Base-by-base conservation (phyloP, 2,329 filamentous ascomycete species). In the Sporothrix humicola region DNA sequence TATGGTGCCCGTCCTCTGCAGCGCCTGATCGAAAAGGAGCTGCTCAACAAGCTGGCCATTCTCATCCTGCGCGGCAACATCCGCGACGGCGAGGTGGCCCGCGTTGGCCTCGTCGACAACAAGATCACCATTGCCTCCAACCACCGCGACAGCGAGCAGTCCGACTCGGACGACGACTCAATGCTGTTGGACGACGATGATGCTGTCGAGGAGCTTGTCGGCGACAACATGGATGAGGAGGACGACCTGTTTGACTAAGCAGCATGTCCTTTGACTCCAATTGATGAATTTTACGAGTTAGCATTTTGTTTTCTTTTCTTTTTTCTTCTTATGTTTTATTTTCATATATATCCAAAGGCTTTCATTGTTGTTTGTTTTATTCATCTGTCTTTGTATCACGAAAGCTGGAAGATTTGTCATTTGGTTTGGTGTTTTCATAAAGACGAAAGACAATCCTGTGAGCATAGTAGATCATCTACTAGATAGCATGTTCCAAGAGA, bases 11-110 rank as follows among this genome's bases (percentile, higher is more conserved):
- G 96, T 73, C 96, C 96, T 50, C 85, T 99, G 26, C 90, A 92
- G 20, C 89, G 96, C 71, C 89, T 99, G 74, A 98, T 99, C 78
- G 96, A 99, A 85, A 96, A 96, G 84, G 96, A 99, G 82, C 94
- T 99, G 2, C 90, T 99, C 79, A 99, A 99, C 83, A 91, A 91
- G 69, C 85, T 99, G 76, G 96, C 96, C 1, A 93, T 99, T 56
- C 88, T 98, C 76, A 97, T 99, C 76, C 87, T 99, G 31, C 89
- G 94, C 76, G 94, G 94, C 76, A 90, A 89, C 72, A 91, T 99
- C 81, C 89, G 88, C 77, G 95, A 99, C 77, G 95, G 95, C 59
- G 96, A 99, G 84, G 84, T 82, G 1, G 96, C 96, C 0, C 86
- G 88, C 37, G 93, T 98, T 31, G 90, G 93, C 63, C 86, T 98